Percentiles rank a stretch among this genome's conserved stretches.
Conservation (phyloP, 192 early-diverging fungal genomes). For the Chytriomyces confervae region DNA sequence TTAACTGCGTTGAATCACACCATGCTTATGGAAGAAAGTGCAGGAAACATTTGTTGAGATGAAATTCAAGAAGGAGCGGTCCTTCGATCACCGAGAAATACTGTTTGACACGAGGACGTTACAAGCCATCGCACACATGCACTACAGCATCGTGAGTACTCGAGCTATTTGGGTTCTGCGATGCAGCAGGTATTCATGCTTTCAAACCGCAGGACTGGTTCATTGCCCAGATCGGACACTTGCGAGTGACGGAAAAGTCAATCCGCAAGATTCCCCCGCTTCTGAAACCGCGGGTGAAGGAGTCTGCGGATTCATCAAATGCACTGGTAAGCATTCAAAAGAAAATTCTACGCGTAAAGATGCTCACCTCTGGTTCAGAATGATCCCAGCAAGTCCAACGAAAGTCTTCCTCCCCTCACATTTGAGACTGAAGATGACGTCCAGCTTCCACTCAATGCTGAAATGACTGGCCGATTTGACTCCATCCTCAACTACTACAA, state of each 20-base stretch:
- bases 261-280: constrained; percentile 30
- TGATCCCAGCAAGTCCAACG: constrained; percentile 28
- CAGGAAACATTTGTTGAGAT: constrained; percentile 80
- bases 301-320: background rate
- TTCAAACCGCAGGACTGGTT: constrained; percentile 66
- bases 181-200: no score
- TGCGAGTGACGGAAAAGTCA: constrained; percentile 33
- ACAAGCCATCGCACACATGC: constrained; percentile 72
- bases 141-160: constrained; percentile 79
- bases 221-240: constrained; percentile 45
- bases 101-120: constrained; percentile 85
- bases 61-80: constrained; percentile 78
- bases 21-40: background rate
- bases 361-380: background rate
- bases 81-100: constrained; percentile 77
- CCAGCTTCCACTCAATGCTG: constrained; percentile 51
- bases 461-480: constrained; percentile 53
- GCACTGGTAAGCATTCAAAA: constrained; percentile 12
- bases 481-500: constrained; percentile 63
- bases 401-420: constrained; percentile 39
- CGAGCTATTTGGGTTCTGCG: background rate
- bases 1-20: background rate
- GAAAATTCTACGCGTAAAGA: background rate
- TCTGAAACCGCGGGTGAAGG: constrained; percentile 13
- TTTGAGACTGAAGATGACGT: constrained; percentile 42